Conservation (phyloP, 495 filamentous ascomycete species). For the Penicillium longicatenatum region DNA sequence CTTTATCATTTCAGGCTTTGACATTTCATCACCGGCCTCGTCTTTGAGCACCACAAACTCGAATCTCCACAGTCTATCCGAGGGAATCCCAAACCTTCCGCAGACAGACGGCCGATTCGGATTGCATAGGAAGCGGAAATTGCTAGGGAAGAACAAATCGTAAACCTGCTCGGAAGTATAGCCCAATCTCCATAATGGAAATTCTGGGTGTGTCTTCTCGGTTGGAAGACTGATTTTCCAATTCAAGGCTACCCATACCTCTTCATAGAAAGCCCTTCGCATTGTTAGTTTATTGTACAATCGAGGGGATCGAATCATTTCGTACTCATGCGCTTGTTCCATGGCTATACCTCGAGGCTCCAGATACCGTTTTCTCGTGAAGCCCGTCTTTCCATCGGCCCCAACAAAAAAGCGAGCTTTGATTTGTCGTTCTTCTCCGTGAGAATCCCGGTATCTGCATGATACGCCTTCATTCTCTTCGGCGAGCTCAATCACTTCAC, state of each 20-base stretch:
- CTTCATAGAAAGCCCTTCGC: conserved; percentile 40
- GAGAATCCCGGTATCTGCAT: conserved; percentile 32
- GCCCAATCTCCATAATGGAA: conserved; percentile 50
- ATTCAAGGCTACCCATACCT: conserved; percentile 55
- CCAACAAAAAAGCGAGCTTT: conserved; percentile 43
- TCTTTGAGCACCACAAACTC: conserved; percentile 42
- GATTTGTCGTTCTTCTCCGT: conserved; percentile 26
- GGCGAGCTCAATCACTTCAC: conserved; percentile 27
- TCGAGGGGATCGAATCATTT: not conserved
- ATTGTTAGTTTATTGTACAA: too few relatives aligned
- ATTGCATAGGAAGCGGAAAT: conserved; percentile 49
- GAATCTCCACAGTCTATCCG: conserved; percentile 50
- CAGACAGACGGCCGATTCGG: conserved; percentile 45
- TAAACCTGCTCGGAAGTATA: conserved; percentile 51
- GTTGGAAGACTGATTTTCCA: conserved; percentile 48
- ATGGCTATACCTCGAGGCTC: conserved; percentile 43
- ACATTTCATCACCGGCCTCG: conserved; percentile 37
- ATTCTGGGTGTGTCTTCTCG: conserved; percentile 47
- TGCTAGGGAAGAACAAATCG: conserved; percentile 51
- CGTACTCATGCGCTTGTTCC: conserved; percentile 36
- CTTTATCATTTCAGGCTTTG: conserved; percentile 19
- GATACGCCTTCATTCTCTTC: conserved; percentile 33
- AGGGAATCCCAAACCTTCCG: conserved; percentile 47
- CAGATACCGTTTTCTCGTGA: conserved; percentile 51
- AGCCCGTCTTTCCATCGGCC: conserved; percentile 54